Evolutionary conservation across 768 basidiomycete genomes (phyloP), one percentile per base, ranked within the genome.

Genomic region (Mycena polygramma): DNA sequence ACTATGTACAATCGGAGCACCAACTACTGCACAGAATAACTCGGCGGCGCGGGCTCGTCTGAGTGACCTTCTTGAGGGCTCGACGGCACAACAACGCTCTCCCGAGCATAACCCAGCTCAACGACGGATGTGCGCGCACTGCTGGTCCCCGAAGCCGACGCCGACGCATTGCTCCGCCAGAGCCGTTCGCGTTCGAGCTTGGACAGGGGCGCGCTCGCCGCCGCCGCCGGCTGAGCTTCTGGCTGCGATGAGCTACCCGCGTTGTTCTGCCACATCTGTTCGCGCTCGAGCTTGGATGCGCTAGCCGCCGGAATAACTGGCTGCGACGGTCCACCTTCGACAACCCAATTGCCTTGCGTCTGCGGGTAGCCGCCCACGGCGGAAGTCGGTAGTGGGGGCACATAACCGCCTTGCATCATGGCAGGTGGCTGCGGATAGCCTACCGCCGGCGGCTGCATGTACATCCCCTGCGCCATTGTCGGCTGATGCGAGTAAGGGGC

Each of bases 151-250:
- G 41, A 41, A 41, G 41, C 19, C 26, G 63, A 63, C 13, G 22
- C 24, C 15, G 51, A 36, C 19, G 63, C 43, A 13, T 37, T 37
- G 24, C 22, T 66, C 52, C 7, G 30, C 54, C 30, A 20, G 9
- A 30, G 7, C 58, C 24, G 7, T 19, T 61, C 66, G 41, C 58
- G 52, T 17, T 37, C 59, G 14, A 68, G 51, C 46, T 68, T 68
- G 20, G 66, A 60, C 20, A 39, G 66, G 30, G 57, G 49, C 20
- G 49, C 20, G 11, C 24, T 15, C 22, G 36, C 11, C 37, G 11
- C 35, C 30, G 53, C 13, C 26, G 13, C 13, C 26, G 11, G 26
- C 22, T 26, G 22, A 8, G 26, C 26, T 3, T 5, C 10, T 43
- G 22, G 39, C n/a, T 9, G 37, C 24, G 20, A 26, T 1, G 41